Percentiles rank a stretch among this genome's conserved stretches.
These are phyloP conservation scores for Prunus armeniaca DNA, from an alignment of 306 rosid genomes.

Conservation along the genomic window DNA sequence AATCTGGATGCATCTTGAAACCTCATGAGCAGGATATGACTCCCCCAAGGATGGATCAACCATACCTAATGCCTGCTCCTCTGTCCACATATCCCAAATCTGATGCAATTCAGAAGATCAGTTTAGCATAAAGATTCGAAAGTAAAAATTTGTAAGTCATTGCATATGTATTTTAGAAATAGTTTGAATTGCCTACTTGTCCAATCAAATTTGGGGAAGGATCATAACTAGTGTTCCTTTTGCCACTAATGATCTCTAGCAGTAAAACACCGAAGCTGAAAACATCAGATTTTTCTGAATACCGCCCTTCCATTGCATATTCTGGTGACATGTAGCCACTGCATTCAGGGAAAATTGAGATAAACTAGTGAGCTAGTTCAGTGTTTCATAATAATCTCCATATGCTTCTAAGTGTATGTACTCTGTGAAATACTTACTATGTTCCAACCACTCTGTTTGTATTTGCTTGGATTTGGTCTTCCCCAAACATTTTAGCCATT, in stretches of 20 bases:
- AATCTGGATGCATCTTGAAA: conserved; percentile 56
- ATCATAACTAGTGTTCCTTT: conserved; percentile 39
- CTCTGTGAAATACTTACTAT: conserved; percentile 41
- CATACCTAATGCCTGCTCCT: conserved; percentile 21
- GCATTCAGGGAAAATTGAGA: not conserved
- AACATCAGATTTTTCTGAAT: conserved; percentile 49
- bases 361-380: not conserved
- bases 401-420: not conserved
- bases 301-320: conserved; percentile 58
- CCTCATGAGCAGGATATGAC: conserved; percentile 19
- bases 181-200: conserved; percentile 36
- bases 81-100: conserved; percentile 52
- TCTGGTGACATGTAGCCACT: conserved; percentile 66
- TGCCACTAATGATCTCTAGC: conserved; percentile 57
- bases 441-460: conserved; percentile 60
- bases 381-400: not conserved
- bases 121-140: not conserved
- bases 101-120: conserved; percentile 1
- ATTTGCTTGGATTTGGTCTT: conserved; percentile 49
- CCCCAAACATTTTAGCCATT: conserved; percentile 61
- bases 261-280: conserved; percentile 56
- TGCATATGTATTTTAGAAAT: not conserved
- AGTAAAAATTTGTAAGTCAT: not conserved
- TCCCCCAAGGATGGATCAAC: conserved; percentile 35
- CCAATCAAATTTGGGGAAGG: conserved; percentile 36